These are phyloP conservation scores for Nepenthes gracilis DNA, from an alignment of 148 eudicot genomes.

Conservation along the genomic window DNA sequence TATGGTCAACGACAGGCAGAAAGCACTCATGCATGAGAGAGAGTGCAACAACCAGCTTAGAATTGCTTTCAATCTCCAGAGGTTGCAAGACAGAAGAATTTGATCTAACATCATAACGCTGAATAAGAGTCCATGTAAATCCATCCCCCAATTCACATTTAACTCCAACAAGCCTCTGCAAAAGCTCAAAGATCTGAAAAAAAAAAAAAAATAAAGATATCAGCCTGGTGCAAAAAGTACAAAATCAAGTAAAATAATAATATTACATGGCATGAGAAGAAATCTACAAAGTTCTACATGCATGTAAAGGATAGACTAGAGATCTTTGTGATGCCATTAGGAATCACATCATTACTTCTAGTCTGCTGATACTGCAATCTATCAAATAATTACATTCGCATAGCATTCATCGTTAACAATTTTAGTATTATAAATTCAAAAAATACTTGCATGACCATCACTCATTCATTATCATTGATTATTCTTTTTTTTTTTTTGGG, in stretches of 20 bases:
- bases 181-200: conserved; percentile 41
- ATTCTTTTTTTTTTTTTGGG: too few species aligned
- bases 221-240: not conserved
- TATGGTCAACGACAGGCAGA: conserved; percentile 71
- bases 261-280: too few species aligned
- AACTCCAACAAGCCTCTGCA: conserved; percentile 52
- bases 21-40: conserved; percentile 88
- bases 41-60: conserved; percentile 82
- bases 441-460: too few species aligned
- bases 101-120: conserved; percentile 33
- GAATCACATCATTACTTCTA: too few species aligned
- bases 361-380: too few species aligned
- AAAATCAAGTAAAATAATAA: not conserved
- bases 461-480: too few species aligned
- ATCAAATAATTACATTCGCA: too few species aligned
- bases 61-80: conserved; percentile 49
- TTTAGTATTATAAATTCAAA: too few species aligned
- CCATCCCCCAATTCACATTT: conserved; percentile 63
- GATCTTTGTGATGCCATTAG: too few species aligned
- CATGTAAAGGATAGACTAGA: too few species aligned
- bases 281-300: too few species aligned
- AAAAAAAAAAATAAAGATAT: not conserved
- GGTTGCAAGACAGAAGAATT: conserved; percentile 18
- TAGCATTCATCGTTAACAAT: too few species aligned
- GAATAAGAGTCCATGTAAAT: conserved; percentile 68